Base-by-base conservation (phyloP, 2,329 filamentous ascomycete species). In the Peltaster fructicola region DNA sequence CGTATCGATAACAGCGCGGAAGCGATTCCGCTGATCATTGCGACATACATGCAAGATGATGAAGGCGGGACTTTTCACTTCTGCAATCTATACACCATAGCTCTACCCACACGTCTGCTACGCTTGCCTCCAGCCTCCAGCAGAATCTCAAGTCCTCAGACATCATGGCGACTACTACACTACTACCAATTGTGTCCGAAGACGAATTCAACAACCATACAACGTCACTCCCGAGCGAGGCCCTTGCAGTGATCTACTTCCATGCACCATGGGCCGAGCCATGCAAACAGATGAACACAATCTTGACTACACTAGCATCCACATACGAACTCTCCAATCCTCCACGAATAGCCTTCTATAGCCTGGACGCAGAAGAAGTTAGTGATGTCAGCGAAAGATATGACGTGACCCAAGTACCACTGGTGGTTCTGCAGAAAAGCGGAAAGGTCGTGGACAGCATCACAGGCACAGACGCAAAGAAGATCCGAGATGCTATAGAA, bases 181-280 rank as follows among this genome's bases (percentile, higher is more conserved):
- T 93, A 44, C 68, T 65, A 36, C 77, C 90, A 44, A 74, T 93
- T 53, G 65, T 69, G 40, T 71, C 66, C 40, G 69, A 81, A 43
- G 57, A 64, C 38, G 70, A 72, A 41, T 93, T 88, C 71, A 61
- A 72, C 37, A 56, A 68, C 37, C 64, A 76, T 45, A 59, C 79
- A 34, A 59, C 63, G 34, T 62, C 68, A 20, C 62, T 84, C 8
- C 67, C 78, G 7, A 47, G 73, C 2, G 65, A 72, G 9, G 69
- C 77, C 9, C 68, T 93, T 31, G 63, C 85, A 34, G 64, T 93
- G 45, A 69, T 91, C 47, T 93, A 84, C 50, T 98, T 98, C 63
- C 78, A 95, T 52, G 82, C 88, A 11, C 78, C 84, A 37, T 98
- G 88, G 88, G 88, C 88, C 15, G 82, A 82, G 31, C 88, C 88